Base-by-base conservation (phyloP, 495 filamentous ascomycete species). In the Tuber melanosporum region DNA sequence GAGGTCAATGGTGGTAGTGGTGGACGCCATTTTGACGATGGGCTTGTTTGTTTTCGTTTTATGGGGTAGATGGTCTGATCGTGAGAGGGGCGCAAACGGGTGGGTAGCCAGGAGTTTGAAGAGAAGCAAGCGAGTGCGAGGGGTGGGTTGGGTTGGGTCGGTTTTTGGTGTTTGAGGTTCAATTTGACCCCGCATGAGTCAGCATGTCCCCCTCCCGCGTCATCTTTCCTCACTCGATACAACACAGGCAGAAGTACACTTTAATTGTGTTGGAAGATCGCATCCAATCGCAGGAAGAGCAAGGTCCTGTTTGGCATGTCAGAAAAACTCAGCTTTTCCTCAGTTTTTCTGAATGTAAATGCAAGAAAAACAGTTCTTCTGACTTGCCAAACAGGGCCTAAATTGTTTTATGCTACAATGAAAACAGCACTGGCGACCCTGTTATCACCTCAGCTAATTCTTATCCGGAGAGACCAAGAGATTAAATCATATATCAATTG, bases 1-100 rank as follows among this genome's bases (percentile, higher is more conserved):
- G 72, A 85, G 71, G 22, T 81, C 78, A 20, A 79, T 85, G 17
- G 70, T 81, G 62, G 72, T 43, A 62, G 80, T 79, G 49, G 36
- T 74, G 66, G 46, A 71, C 47, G 71, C 66, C 77, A 80, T 76
- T 80, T 36, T 36, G 52, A 62, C 0, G n/a, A n/a, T 57, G 52
- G 52, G 26, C 17, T 17, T 32, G 26, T 66, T 19, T 26, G 10
- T 4, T 14, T 57, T 62, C 36, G 15, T 36, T 66, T 66, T 32
- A 19, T 66, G 57, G 32, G 7, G 32, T 62, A 26, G 26, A 36
- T 1, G 3, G 57, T 5, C 3, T 17, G 57, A 41, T 41, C 39
- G 39, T 41, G 39, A 32, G 57, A 36, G 57, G 3, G 57, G 6
- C 26, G 57, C 3, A 36, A 66, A 66, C 5, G 5, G 12, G 26